Evolutionary conservation across 1,284 basidiomycete genomes (phyloP), one percentile per base, ranked within the genome.

Genomic region (Cutaneotrichosporon daszewskae): DNA sequence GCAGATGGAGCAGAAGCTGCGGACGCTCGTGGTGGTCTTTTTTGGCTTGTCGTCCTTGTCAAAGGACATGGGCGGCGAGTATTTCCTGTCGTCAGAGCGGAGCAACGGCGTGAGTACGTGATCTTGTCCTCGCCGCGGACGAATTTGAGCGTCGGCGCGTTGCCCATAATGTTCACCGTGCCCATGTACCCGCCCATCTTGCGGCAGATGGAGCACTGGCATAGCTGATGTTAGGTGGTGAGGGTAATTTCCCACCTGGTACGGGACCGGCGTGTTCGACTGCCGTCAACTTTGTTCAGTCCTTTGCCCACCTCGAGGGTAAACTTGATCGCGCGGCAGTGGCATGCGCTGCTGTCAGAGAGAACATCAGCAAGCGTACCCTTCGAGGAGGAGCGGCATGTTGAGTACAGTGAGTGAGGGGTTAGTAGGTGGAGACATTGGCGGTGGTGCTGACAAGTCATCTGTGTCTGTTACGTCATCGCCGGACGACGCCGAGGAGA

Each of bases 181-280:
- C 69, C 69, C 62, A 68, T 67, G 53, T 70, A 72, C 9, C 69
- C 69, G 13, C 68, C 68, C 4, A 56, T 55, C 45, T 72, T 72
- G 24, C 69, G 59, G 45, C 69, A 72, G 52, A 72, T 70, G 32
- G 61, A 62, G 47, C 69, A 72, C 51, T 66, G 64, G 47, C 68
- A 71, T 11, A 66, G 19, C 62, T 64, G 40, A 23, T 10, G 33
- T 45, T 18, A 17, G 37, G 5, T 13, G 1, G n/a, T 17, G 24
- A 5, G 5, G 7, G 12, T 24, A 19, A 10, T 11, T 12, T 10
- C 27, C 13, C 26, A 66, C 60, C 45, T 61, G 59, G 51, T 64
- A 72, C 4, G 69, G 69, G 0, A 69, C 67, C 1, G 69, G 69
- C 10, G 69, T 72, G 51, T 70, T 66, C 10, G 62, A 64, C 55